These are phyloP conservation scores for Syncephalastrum sp. DNA, from an alignment of 371 early-diverging fungal genomes.

Conservation along the genomic window DNA sequence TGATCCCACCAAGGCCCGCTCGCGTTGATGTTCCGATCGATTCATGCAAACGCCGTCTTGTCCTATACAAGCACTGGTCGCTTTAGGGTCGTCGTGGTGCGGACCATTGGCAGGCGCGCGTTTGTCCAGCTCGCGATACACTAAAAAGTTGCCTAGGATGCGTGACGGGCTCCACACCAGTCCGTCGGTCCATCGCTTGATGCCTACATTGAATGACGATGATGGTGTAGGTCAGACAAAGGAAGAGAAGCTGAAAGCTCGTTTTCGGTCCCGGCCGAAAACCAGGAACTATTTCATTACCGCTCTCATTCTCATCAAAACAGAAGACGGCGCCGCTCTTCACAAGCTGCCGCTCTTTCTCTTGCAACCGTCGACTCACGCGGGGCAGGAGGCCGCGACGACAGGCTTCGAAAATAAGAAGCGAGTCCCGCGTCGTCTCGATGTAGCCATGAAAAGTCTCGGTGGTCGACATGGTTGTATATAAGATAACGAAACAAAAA, in stretches of 20 bases:
- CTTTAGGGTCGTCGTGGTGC: too few relatives aligned
- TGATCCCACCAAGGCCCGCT: slow-evolving; percentile 61
- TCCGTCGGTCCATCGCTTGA: slow-evolving; percentile 74
- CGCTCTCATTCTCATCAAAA: slow-evolving; percentile 69
- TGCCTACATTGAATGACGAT: slow-evolving; percentile 20
- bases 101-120: slow-evolving; percentile 9
- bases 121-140: slow-evolving; percentile 55
- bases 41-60: too few relatives aligned
- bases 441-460: slow-evolving; percentile 51
- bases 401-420: slow-evolving; percentile 68
- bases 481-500: neutral
- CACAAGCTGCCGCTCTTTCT: slow-evolving; percentile 57
- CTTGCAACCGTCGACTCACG: slow-evolving; percentile 59
- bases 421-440: slow-evolving; percentile 60
- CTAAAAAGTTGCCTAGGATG: slow-evolving; percentile 53
- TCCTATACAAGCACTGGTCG: too few relatives aligned
- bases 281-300: slow-evolving; percentile 11
- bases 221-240: neutral
- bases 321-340: slow-evolving; percentile 67
- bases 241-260: neutral
- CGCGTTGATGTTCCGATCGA: slow-evolving; percentile 41
- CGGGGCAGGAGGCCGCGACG: slow-evolving; percentile 55
- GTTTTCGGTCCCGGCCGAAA: too few relatives aligned
- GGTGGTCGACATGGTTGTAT: slow-evolving; percentile 11
- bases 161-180: slow-evolving; percentile 64